Base-by-base conservation (phyloP, 2,329 filamentous ascomycete species). In the Pyrenophora tritici-repentis region DNA sequence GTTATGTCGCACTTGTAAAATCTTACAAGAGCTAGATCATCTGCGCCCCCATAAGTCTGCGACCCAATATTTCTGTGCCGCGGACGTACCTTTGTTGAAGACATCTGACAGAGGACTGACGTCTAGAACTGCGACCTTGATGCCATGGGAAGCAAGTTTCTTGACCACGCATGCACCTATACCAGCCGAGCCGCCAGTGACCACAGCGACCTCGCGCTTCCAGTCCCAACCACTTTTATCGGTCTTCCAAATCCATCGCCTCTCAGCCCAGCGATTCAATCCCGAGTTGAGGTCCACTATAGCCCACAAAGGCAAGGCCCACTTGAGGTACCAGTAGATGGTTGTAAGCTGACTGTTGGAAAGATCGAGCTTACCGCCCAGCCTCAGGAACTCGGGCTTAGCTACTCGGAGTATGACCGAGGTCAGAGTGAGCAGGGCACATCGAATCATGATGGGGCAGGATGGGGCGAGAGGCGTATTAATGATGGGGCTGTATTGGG, bases 161-260 rank as follows among this genome's bases (percentile, higher is more conserved):
- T 73, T 63, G 17, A 67, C 71, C 7, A 72, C 61, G 14, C 54
- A 60, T 13, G 66, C 67, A 20, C 72, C 72, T 12, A 75, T 73
- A 5, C 72, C 72, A 17, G 59, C 59, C 1, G 68, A 68, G 17
- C 72, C 72, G 4, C 72, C 72, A 6, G 72, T 75, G 20, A 75
- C 63, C 14, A 74, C 68, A 14, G 70, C 71, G 1, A 73, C 40
- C 42, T 75, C 70, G 4, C 56, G 50, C 20, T 57, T 48, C 69
- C 67, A 73, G 12, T 66, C 40, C 71, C 72, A 73, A 2, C 35
- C 38, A 22, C 47, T 61, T 41, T 61, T 63, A 41, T 70, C 66
- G 34, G 62, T 58, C 14, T 47, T 65, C 55, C 73, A 68, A 6
- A 67, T 53, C 73, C 75, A 79, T 51, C 73, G 72, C 61, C 77